Base-by-base conservation (phyloP, 2,329 filamentous ascomycete genomes). In the Paecilomyces fulvus region DNA sequence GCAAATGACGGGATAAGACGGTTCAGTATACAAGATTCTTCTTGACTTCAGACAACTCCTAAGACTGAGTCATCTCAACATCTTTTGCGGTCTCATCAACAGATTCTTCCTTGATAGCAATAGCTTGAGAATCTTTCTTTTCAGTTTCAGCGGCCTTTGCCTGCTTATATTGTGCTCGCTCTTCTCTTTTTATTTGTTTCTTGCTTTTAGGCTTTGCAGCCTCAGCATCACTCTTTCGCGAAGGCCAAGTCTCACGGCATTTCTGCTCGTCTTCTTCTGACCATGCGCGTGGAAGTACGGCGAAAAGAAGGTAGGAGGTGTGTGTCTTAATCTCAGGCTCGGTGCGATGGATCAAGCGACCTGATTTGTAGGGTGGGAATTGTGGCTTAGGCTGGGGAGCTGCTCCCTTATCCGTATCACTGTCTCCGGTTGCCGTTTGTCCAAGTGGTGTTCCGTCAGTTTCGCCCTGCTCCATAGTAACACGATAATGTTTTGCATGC, bases 221-320 rank as follows among this genome's bases (percentile, higher is more conserved):
- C n/a, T 62, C 61, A 20, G 58, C 57, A 14, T 64, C 61, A 4
- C 60, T 77, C 64, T 80, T 77, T 61, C 83, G 83, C 17, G 83
- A 82, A 0, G 85, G 84, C 82, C 85, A 90, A 60, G 80, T 83
- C 54, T 80, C 77, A 61, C 81, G 75, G 53, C 86, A 85, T 30
- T 80, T 80, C 30, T 80, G 81, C 73, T 99, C 94, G 62, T 96
- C 90, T 58, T 88, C 88, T 33, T 84, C 86, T 0, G 79, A 86
- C 94, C 94, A 99, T 60, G 89, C 86, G 49, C 85, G 80, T n/a
- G 94, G 92, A 58, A 99, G 74, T 2, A 94, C 78, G 0, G 94
- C 94, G 75, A 99, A 99, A 3, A 95, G 88, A 3, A 99, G 81
- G 70, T 99, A 99, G n/a, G 89, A 94, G 0, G 94, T 99, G 73